Percentiles rank a stretch among this genome's conserved stretches.
Conservation (phyloP, 208 protist genomes). For the Trypanosoma platydactyli region DNA sequence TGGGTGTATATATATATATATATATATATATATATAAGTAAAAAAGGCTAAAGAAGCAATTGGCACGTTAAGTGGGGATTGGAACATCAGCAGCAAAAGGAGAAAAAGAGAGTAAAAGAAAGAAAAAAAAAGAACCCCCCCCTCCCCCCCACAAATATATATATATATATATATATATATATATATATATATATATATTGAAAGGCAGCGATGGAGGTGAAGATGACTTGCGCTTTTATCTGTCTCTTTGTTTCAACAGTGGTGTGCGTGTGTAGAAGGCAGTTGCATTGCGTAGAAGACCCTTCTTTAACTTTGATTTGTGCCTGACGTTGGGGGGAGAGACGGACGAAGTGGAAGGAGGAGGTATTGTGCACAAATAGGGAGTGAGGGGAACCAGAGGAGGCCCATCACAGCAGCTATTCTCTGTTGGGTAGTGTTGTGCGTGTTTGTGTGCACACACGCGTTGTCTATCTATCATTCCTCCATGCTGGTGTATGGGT, state of each 20-base stretch:
- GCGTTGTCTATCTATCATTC: too few species aligned
- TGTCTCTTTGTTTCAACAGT: too few species aligned
- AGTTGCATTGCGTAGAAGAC: too few species aligned
- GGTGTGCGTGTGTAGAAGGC: too few species aligned
- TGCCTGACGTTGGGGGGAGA: not conserved
- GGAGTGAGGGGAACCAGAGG: not conserved
- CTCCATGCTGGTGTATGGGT: too few species aligned
- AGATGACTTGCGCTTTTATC: too few species aligned
- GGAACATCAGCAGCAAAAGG: not conserved
- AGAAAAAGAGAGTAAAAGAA: conserved; percentile 2
- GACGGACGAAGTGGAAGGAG: not conserved
- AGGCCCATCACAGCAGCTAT: not conserved
- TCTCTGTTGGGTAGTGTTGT: too few species aligned
- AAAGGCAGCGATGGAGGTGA: too few species aligned
- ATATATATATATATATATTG: conserved; percentile 4
- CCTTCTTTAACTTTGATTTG: too few species aligned
- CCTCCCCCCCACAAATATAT: too few species aligned
- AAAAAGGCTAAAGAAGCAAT: not conserved
- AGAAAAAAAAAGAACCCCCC: conserved; percentile 6
- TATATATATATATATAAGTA: conserved; percentile 13
- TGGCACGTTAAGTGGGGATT: too few species aligned
- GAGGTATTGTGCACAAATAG: not conserved
- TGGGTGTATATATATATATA: conserved; percentile 13
- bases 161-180: not conserved
- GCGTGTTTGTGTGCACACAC: too few species aligned